A percentile compares a stretch with the other conserved stretches of the same genome.
Evolutionary conservation across 768 basidiomycete genomes (phyloP).

Genomic region (Roridomyces roridus): DNA sequence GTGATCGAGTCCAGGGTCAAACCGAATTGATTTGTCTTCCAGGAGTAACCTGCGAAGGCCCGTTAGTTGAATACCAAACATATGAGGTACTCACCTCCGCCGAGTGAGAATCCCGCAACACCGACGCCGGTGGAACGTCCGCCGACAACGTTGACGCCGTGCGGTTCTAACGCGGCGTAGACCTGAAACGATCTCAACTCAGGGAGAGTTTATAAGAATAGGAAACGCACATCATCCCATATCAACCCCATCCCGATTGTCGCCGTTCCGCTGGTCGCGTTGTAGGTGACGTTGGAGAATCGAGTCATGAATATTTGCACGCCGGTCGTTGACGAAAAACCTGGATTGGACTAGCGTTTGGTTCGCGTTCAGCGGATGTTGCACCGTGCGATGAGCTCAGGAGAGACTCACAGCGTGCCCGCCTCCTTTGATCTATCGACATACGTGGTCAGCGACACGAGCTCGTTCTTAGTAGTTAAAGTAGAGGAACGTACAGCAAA

Average conservation of each 20-base stretch:
- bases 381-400: too few relatives aligned
- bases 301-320: slow-evolving; percentile 63
- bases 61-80: too few relatives aligned
- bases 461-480: not conserved
- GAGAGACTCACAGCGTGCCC: slow-evolving; percentile 63
- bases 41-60: too few relatives aligned
- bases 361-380: too few relatives aligned
- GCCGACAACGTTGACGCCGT: slow-evolving; percentile 61
- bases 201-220: too few relatives aligned
- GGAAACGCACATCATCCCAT: slow-evolving; percentile 63
- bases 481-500: slow-evolving; percentile 54
- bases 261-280: slow-evolving; percentile 44
- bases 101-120: slow-evolving; percentile 63
- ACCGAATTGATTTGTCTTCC: slow-evolving; percentile 66
- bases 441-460: too few relatives aligned
- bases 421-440: slow-evolving; percentile 62
- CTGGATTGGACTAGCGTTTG: too few relatives aligned
- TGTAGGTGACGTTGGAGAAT: slow-evolving; percentile 53
- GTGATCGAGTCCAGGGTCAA: slow-evolving; percentile 60
- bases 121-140: slow-evolving; percentile 64
- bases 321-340: slow-evolving; percentile 65
- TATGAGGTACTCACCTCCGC: too few relatives aligned
- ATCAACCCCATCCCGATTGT: slow-evolving; percentile 53
- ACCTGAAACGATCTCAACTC: slow-evolving; percentile 18
- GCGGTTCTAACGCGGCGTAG: slow-evolving; percentile 56